phyloP scores from a whole-genome alignment of 2,329 filamentous ascomycete species.

The Chrysoporthe austroafricana region DNA sequence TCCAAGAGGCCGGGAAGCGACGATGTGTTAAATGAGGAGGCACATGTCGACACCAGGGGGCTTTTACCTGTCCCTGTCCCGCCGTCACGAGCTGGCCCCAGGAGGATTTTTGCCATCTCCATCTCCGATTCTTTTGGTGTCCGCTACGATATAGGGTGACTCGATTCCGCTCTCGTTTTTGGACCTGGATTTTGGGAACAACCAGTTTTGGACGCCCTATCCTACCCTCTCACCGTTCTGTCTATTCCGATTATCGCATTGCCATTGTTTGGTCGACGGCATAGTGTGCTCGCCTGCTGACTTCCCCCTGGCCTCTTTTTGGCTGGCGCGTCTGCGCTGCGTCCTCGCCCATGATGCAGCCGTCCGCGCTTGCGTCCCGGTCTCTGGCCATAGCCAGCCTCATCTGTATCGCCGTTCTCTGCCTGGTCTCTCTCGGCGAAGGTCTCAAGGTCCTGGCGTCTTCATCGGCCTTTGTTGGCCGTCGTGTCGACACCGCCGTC shows the following conservation, averaged over 20 bases:
- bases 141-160: background rate
- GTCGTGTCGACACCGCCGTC: background rate
- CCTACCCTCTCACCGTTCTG: conserved; percentile 5
- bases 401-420: conserved; percentile 17
- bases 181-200: conserved; percentile 30
- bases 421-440: conserved; percentile 19
- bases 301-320: background rate
- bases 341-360: conserved; percentile 20
- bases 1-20: background rate
- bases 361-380: conserved; percentile 19
- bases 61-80: background rate
- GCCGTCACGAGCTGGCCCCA: background rate
- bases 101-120: conserved; percentile 7
- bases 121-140: background rate
- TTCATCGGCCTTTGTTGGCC: conserved; percentile 5
- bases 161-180: conserved; percentile 18
- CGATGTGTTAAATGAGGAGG: background rate
- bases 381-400: conserved; percentile 16
- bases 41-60: background rate
- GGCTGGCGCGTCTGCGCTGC: conserved; percentile 8
- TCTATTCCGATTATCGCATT: background rate
- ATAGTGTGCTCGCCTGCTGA: background rate
- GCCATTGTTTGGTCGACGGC: background rate
- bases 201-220: conserved; percentile 25
- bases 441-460: conserved; percentile 18